These are phyloP conservation scores for Gillenia trifoliata DNA, from an alignment of 306 rosid species.

Conservation along the genomic window DNA sequence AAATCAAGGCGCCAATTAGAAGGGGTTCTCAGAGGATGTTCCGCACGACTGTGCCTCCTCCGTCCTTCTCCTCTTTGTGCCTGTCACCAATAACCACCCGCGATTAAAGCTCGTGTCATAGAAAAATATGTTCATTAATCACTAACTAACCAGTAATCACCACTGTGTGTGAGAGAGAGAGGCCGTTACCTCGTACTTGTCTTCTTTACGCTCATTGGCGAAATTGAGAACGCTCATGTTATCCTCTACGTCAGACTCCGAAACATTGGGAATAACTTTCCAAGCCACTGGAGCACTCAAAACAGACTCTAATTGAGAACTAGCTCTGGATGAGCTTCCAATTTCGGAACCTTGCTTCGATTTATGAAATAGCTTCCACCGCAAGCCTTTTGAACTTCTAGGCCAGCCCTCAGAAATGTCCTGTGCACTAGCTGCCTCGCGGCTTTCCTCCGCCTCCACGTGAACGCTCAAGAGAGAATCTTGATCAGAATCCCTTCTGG, in stretches of 20 bases:
- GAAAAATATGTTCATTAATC: neutral
- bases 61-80: conserved; percentile 22
- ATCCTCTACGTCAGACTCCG: conserved; percentile 48
- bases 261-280: conserved; percentile 1
- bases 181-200: neutral
- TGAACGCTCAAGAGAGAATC: conserved; percentile 16
- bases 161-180: neutral
- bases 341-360: conserved; percentile 4
- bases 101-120: neutral
- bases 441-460: neutral
- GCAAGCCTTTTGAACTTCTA: conserved; percentile 9
- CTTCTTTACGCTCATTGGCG: conserved; percentile 25
- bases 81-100: conserved; percentile 24
- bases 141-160: too few relatives aligned
- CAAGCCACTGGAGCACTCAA: conserved; percentile 26
- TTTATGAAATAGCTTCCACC: conserved; percentile 10
- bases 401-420: conserved; percentile 1
- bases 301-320: conserved; percentile 9
- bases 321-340: neutral
- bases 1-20: conserved; percentile 33
- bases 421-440: neutral
- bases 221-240: conserved; percentile 57
- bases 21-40: conserved; percentile 10
- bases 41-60: conserved; percentile 16
- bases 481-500: conserved; percentile 12